These are phyloP conservation scores for Puccinia triticina DNA, from an alignment of 1,284 basidiomycete species.

Conservation along the genomic window DNA sequence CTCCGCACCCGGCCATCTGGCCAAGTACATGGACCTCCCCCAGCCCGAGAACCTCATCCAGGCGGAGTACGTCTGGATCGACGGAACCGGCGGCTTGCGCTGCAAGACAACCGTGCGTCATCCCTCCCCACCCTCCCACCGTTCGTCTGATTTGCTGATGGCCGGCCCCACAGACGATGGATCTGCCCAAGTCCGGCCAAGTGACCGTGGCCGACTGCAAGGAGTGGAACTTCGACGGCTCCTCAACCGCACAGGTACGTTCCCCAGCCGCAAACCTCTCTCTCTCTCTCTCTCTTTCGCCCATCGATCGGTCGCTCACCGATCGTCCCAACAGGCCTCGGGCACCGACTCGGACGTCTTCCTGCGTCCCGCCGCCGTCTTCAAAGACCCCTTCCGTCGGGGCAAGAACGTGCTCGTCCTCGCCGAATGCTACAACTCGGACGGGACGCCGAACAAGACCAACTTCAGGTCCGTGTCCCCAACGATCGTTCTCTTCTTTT, in stretches of 20 bases:
- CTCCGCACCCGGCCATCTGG: constrained; percentile 66
- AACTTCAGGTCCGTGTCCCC: constrained; percentile 84
- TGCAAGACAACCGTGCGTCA: constrained; percentile 76
- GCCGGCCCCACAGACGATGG: constrained; percentile 71
- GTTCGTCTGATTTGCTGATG: constrained; percentile 4
- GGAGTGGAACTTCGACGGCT: constrained; percentile 99
- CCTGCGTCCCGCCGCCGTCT: constrained; percentile 94
- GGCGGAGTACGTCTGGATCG: constrained; percentile 97
- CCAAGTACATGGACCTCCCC: constrained; percentile 78
- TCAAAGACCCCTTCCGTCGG: constrained; percentile 98
- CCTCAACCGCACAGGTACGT: constrained; percentile 80
- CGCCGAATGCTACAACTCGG: constrained; percentile 95
- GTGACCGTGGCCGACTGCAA: constrained; percentile 69
- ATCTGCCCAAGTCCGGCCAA: constrained; percentile 55
- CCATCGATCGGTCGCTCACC: background rate
- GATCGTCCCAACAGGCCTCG: constrained; percentile 66
- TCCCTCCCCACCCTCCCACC: background rate
- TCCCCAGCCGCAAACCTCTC: background rate
- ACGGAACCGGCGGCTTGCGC: constrained; percentile 86
- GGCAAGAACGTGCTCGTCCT: constrained; percentile 97
- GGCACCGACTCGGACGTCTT: constrained; percentile 95
- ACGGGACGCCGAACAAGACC: constrained; percentile 95
- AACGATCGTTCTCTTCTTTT: background rate
- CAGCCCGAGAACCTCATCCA: constrained; percentile 81
- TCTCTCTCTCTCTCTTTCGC: background rate